phyloP scores from a whole-genome alignment of 176 grass and related monocot genomes.

The Panicum miliaceum region DNA sequence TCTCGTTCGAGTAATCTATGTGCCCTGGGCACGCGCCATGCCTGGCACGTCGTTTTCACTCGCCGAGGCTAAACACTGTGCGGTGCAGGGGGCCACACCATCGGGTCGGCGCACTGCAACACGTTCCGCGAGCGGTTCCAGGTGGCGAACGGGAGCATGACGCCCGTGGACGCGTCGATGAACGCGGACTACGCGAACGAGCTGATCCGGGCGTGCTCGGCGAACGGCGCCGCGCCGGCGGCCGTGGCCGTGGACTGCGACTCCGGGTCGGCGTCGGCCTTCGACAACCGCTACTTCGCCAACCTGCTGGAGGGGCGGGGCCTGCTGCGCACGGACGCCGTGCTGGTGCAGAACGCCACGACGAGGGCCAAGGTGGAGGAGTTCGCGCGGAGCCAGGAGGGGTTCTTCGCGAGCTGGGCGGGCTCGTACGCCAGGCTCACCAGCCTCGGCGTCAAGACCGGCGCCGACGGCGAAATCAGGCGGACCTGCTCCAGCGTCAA shows the following conservation, averaged over 20 bases:
- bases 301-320: slow-evolving; percentile 76
- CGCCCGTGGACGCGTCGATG: slow-evolving; percentile 66
- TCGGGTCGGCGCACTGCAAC: slow-evolving; percentile 86
- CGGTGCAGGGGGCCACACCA: slow-evolving; percentile 77
- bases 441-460: slow-evolving; percentile 67
- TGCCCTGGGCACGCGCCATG: no score
- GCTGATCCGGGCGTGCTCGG: slow-evolving; percentile 63
- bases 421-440: slow-evolving; percentile 75
- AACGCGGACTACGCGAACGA: slow-evolving; percentile 71
- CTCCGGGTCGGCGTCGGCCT: slow-evolving; percentile 59
- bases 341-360: slow-evolving; percentile 63
- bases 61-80: background rate
- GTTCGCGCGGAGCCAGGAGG: slow-evolving; percentile 72
- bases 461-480: slow-evolving; percentile 74
- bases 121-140: slow-evolving; percentile 88
- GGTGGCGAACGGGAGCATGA: slow-evolving; percentile 68
- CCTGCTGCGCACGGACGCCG: slow-evolving; percentile 79
- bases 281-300: slow-evolving; percentile 87
- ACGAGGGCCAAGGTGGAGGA: slow-evolving; percentile 55
- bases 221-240: slow-evolving; percentile 34
- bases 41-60: background rate
- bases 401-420: slow-evolving; percentile 79
- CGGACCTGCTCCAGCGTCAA: slow-evolving; percentile 67
- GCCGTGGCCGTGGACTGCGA: slow-evolving; percentile 64
- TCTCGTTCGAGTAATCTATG: no score